A percentile compares a stretch with the other conserved stretches of the same genome.
These are phyloP conservation scores for Termitomyces sp. DNA, from an alignment of 768 basidiomycete genomes.

Conservation along the genomic window DNA sequence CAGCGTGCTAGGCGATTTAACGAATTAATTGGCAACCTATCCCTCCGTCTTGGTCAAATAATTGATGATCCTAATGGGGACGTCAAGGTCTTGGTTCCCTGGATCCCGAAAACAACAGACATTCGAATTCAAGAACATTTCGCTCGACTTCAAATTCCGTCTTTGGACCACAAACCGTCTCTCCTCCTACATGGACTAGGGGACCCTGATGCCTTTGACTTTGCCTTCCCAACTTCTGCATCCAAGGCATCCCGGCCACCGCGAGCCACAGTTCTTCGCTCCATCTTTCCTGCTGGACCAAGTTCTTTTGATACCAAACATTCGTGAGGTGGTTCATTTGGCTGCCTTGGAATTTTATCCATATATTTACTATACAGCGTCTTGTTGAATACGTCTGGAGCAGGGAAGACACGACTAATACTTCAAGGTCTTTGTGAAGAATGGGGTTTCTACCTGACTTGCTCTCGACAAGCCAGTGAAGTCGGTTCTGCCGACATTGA, in stretches of 20 bases:
- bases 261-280: background rate
- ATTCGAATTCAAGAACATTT: background rate
- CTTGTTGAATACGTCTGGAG: background rate
- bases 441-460: conserved; percentile 1
- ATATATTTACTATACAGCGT: too few relatives aligned
- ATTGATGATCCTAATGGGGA: background rate
- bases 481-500: background rate
- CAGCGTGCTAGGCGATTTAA: background rate
- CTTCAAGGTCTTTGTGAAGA: background rate
- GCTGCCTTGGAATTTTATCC: too few relatives aligned
- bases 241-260: background rate
- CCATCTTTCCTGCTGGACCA: background rate
- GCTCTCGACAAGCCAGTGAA: background rate
- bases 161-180: background rate
- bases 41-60: background rate
- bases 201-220: background rate
- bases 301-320: background rate
- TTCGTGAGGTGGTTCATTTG: too few relatives aligned
- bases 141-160: background rate
- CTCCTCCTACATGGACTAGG: background rate
- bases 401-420: background rate
- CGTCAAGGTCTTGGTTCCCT: background rate
- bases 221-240: background rate
- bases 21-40: background rate
- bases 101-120: background rate